phyloP scores from a whole-genome alignment of 1,284 basidiomycete species.

The Malassezia slooffiae region DNA sequence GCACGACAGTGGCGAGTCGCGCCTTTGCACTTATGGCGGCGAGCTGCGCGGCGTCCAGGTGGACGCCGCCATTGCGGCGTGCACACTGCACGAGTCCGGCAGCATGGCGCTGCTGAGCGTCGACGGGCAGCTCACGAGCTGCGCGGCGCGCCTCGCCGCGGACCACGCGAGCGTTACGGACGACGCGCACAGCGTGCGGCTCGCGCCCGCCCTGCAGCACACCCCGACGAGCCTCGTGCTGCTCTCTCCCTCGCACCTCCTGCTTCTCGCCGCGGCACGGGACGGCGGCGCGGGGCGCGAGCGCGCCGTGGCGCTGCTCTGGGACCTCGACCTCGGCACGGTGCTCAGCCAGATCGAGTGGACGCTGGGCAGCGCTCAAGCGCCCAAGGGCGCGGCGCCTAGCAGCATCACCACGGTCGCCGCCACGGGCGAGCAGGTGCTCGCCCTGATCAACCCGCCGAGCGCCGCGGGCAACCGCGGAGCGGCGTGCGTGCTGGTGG shows the following conservation, averaged over 20 bases:
- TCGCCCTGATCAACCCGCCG: constrained; percentile 5
- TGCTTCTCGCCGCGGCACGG: constrained; percentile 3
- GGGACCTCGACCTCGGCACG: constrained; percentile 12
- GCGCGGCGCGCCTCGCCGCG: too few species aligned
- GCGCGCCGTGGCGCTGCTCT: constrained; percentile 14
- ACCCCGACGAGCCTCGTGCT: neutral
- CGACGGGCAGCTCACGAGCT: too few species aligned
- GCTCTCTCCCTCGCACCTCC: constrained; percentile 11
- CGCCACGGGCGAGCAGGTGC: constrained; percentile 7
- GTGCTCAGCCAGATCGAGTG: constrained; percentile 11
- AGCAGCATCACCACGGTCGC: neutral
- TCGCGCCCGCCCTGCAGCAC: constrained; percentile 2
- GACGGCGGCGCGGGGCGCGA: neutral
- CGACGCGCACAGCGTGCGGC: neutral
- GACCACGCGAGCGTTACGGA: too few species aligned
- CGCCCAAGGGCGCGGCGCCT: neutral
- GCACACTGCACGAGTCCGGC: too few species aligned
- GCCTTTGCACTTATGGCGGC: too few species aligned
- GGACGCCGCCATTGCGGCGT: too few species aligned
- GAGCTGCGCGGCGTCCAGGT: too few species aligned
- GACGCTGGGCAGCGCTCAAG: neutral
- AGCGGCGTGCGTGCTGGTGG: constrained; percentile 5
- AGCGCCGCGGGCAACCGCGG: neutral
- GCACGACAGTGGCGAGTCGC: too few species aligned
- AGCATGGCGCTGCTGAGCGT: too few species aligned